Evolutionary conservation across 345 rosid genomes (phyloP).

Genomic region (Leavenworthia alabamica): DNA sequence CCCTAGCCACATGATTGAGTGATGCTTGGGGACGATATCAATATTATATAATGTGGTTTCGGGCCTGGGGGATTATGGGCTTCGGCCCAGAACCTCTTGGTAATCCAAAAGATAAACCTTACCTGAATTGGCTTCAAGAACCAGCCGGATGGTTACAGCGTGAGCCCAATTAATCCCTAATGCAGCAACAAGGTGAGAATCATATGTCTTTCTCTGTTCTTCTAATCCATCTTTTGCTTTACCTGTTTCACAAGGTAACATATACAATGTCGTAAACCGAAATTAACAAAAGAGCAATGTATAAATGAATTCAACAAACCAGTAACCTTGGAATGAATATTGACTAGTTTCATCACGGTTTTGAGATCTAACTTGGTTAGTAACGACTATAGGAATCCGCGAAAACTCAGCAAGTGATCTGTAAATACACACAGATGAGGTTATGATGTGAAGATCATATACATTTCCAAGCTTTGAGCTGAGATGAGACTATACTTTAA

Average conservation of each 20-base stretch:
- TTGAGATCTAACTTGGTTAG: slow-evolving; percentile 86
- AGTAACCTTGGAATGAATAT: slow-evolving; percentile 57
- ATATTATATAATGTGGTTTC: too few species aligned
- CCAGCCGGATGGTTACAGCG: slow-evolving; percentile 67
- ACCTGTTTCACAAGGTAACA: slow-evolving; percentile 36
- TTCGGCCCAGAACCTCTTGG: too few species aligned
- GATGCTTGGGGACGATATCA: too few species aligned
- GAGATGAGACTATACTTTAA: slow-evolving; percentile 45
- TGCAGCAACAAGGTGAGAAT: slow-evolving; percentile 75
- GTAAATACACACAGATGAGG: too few species aligned
- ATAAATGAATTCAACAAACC: not conserved
- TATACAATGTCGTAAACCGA: too few species aligned
- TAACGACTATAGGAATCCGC: slow-evolving; percentile 71
- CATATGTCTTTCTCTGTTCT: slow-evolving; percentile 38
- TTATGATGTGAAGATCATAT: not conserved
- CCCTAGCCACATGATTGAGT: too few species aligned
- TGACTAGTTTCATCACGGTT: slow-evolving; percentile 40
- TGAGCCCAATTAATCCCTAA: slow-evolving; percentile 84
- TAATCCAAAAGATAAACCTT: too few species aligned
- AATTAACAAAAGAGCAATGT: not conserved
- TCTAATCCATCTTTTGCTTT: slow-evolving; percentile 28
- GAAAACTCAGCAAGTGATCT: slow-evolving; percentile 87
- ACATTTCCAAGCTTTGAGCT: not conserved
- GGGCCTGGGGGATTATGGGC: too few species aligned
- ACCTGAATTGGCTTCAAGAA: slow-evolving; percentile 77